Evolutionary conservation across 768 basidiomycete genomes (phyloP), one percentile per base, ranked within the genome.

Genomic region (Lactarius hengduanensis): DNA sequence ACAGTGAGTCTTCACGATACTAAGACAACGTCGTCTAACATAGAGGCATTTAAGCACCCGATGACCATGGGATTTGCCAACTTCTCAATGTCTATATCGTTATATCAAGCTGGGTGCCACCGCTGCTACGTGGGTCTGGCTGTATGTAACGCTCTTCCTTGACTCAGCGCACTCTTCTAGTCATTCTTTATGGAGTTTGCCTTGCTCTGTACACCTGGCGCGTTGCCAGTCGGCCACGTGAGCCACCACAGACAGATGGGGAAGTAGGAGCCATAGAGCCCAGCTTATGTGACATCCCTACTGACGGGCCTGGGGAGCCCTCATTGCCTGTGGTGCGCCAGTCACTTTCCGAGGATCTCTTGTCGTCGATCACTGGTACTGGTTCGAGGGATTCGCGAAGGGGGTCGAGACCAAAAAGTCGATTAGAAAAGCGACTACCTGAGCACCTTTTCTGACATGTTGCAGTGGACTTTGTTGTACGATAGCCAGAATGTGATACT

Each of bases 91-190:
- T 81, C 6, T 86, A 79, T 68, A 80, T 85, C 41, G 65, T 84
- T 59, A 70, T 84, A 1, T 79, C 78, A 50, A 83, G 80, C 69
- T 88, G 86, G 86, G 70, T 85, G 47, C 74, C 80, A 59, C 86
- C 86, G 28, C 73, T 74, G 3, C 72, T 86, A 53, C 74, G 86
- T 88, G 32, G 38, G 69, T 59, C 34, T 34, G 5, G 20, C 16
- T 20, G 1, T 28, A 22, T 28, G 22, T 18, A 38, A 30, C 30
- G 45, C 55, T 6, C 66, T 67, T 43, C 11, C 71, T 54, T 64
- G 36, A 6, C 45, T 63, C 9, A 56, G 20, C 13, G 18, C 32
- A 9, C 32, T 6, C 26, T 34, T 26, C 43, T 54, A 85, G 84
- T 84, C 50, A 34, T 80, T n/a, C 28, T 76, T 22, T 85, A 86